Evolutionary conservation across 2,329 filamentous ascomycete genomes (phyloP).

Genomic region (Alternaria rosae): DNA sequence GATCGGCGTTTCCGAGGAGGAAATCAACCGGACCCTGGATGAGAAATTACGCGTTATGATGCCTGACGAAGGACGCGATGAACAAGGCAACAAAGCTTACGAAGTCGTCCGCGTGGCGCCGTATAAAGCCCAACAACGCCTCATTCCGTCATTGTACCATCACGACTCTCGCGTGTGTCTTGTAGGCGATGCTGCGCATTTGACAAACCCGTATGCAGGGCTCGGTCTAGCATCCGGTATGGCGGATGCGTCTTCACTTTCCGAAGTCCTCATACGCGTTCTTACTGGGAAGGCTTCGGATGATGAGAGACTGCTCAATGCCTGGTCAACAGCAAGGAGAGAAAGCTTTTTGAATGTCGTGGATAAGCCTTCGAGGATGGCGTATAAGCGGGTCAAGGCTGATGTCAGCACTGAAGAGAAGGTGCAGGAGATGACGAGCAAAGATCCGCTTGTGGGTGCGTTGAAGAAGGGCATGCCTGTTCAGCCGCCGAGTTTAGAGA

Average conservation of each 20-base stretch:
- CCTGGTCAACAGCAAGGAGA: conserved; percentile 45
- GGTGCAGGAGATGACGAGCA: conserved; percentile 27
- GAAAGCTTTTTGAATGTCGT: conserved; percentile 47
- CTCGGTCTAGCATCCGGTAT: conserved; percentile 47
- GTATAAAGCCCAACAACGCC: conserved; percentile 53
- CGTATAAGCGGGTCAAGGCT: conserved; percentile 35
- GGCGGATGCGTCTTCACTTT: conserved; percentile 44
- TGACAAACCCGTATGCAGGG: conserved; percentile 50
- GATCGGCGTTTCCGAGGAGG: conserved; percentile 33
- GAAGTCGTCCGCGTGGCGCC: conserved; percentile 47
- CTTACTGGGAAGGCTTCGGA: conserved; percentile 24
- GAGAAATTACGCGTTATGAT: conserved; percentile 43
- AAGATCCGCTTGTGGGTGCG: conserved; percentile 39
- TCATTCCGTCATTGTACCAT: conserved; percentile 38
- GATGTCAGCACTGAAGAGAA: conserved; percentile 39
- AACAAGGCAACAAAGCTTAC: conserved; percentile 30
- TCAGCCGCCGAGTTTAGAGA: conserved; percentile 40
- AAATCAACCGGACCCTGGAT: conserved; percentile 37
- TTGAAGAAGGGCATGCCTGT: conserved; percentile 43
- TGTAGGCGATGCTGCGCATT: conserved; percentile 52
- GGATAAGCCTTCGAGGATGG: conserved; percentile 42
- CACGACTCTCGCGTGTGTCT: conserved; percentile 36
- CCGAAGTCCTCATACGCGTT: conserved; percentile 36
- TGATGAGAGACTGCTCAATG: conserved; percentile 38
- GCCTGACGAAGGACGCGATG: conserved; percentile 30